Evolutionary conservation across 345 rosid species (phyloP), one percentile per base, ranked within the genome.

Genomic region (Populus euphratica): DNA sequence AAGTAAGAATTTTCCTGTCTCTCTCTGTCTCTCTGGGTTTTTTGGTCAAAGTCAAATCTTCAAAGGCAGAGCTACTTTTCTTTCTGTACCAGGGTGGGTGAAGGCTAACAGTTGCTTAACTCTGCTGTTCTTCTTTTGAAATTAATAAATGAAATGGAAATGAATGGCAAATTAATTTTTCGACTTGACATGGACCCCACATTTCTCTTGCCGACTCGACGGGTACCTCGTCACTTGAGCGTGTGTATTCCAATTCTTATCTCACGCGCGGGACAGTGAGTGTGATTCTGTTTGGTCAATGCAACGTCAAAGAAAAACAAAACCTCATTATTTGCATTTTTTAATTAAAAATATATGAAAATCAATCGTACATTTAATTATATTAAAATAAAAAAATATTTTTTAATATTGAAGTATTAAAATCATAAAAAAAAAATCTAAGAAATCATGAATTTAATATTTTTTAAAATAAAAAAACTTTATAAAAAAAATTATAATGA

Each of bases 31-130:
- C 23, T 23, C 31, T 50, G 18, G 11, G 18, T 25, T 1, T 79
- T 11, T 65, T 38, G 77, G 95, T 89, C 95, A 88, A 88, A 88
- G 95, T 91, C 90, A 88, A 85, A 74, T 25, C 83, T 82, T 86
- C 87, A 83, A 86, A 77, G 82, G 68, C 27, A 43, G 52, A 78
- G 81, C 78, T 74, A 39, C 70, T 59, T 65, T 13, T 69, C 33
- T 67, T 61, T 67, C 70, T 69, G 69, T 67, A 27, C 43, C 41
- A 67, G 7, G 49, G 44, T 10, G 44, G 44, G 13, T 41, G 10
- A 41, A 41, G 13, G 14, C 12, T 54, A 56, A 16, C 68, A 13
- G 11, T 29, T 33, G 41, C 31, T 21, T 59, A n/a, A 2, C n/a
- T 38, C 35, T 74, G 36, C 21, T 43, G 38, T 33, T 31, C 39